These are phyloP conservation scores for Limonium bicolor DNA, from an alignment of 148 eudicot genomes.

Conservation along the genomic window DNA sequence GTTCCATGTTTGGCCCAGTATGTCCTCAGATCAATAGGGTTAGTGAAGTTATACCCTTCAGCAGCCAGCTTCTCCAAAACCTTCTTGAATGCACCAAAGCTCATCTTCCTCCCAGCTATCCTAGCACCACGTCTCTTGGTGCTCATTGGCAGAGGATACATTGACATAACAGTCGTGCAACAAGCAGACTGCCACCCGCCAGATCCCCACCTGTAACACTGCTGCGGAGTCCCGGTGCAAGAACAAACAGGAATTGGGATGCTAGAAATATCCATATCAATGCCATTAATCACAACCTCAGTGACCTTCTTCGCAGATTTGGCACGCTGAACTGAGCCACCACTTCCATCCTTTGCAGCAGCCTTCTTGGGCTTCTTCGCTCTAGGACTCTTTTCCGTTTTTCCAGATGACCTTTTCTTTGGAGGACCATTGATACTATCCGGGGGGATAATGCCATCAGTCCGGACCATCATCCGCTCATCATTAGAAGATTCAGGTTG, in stretches of 20 bases:
- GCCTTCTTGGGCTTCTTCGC: constrained; percentile 9
- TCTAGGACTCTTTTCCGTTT: constrained; percentile 9
- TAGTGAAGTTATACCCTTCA: constrained; percentile 12
- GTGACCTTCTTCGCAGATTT: constrained; percentile 3
- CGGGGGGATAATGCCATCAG: background rate
- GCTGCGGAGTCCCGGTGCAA: constrained; percentile 9
- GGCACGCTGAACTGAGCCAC: constrained; percentile 6
- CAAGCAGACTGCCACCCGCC: constrained; percentile 16
- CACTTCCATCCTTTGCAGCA: constrained; percentile 2
- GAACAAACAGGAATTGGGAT: constrained; percentile 13
- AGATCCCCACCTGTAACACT: constrained; percentile 11
- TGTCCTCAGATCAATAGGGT: constrained; percentile 10
- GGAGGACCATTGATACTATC: constrained; percentile 4
- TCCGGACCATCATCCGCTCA: constrained; percentile 8
- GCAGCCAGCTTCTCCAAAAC: constrained; percentile 12
- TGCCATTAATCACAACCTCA: constrained; percentile 12
- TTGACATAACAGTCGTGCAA: constrained; percentile 10
- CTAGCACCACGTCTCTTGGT: constrained; percentile 11
- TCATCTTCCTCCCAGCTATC: constrained; percentile 13
- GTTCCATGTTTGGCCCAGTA: constrained; percentile 13
- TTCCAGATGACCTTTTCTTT: constrained; percentile 8
- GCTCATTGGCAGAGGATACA: constrained; percentile 14
- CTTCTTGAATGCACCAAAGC: constrained; percentile 12
- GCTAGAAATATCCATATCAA: constrained; percentile 11
- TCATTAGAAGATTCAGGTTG: constrained; percentile 10